Evolutionary conservation across 2,329 filamentous ascomycete genomes (phyloP).

Genomic region (Lasiodiplodia sp.): DNA sequence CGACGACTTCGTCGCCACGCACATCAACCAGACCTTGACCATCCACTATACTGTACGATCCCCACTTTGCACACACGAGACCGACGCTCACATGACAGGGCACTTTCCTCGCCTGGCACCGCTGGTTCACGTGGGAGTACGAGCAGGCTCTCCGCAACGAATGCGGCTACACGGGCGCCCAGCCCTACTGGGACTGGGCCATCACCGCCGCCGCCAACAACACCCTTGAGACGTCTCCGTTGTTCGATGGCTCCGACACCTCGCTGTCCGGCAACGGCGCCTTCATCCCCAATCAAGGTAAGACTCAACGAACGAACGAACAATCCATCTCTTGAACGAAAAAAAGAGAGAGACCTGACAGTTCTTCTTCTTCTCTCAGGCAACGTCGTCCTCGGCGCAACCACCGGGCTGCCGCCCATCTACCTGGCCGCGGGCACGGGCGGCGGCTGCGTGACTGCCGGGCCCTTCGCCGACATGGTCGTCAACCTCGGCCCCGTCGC

Average conservation of each 20-base stretch:
- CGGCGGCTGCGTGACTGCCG: slow-evolving; percentile 62
- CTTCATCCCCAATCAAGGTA: slow-evolving; percentile 41
- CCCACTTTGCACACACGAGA: slow-evolving; percentile 30
- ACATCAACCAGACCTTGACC: slow-evolving; percentile 44
- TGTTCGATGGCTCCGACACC: slow-evolving; percentile 63
- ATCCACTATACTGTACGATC: slow-evolving; percentile 46
- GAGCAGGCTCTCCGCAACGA: slow-evolving; percentile 52
- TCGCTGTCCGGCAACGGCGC: slow-evolving; percentile 57
- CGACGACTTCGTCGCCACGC: slow-evolving; percentile 48
- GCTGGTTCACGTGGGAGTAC: slow-evolving; percentile 52
- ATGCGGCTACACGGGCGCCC: slow-evolving; percentile 52
- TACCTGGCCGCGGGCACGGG: slow-evolving; percentile 60
- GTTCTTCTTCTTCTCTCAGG: neutral
- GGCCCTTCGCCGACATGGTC: slow-evolving; percentile 58
- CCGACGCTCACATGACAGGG: slow-evolving; percentile 33
- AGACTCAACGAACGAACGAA: too few relatives aligned
- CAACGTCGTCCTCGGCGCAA: slow-evolving; percentile 24
- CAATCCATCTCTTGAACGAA: too few relatives aligned
- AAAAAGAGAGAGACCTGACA: too few relatives aligned
- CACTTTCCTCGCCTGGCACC: slow-evolving; percentile 51
- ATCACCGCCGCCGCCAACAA: slow-evolving; percentile 43
- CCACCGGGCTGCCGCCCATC: slow-evolving; percentile 34
- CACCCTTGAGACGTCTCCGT: slow-evolving; percentile 55
- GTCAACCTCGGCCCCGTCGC: slow-evolving; percentile 59
- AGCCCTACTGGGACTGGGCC: slow-evolving; percentile 61